Evolutionary conservation across 345 rosid genomes (phyloP).

Genomic region (Eucalyptus sp.): DNA sequence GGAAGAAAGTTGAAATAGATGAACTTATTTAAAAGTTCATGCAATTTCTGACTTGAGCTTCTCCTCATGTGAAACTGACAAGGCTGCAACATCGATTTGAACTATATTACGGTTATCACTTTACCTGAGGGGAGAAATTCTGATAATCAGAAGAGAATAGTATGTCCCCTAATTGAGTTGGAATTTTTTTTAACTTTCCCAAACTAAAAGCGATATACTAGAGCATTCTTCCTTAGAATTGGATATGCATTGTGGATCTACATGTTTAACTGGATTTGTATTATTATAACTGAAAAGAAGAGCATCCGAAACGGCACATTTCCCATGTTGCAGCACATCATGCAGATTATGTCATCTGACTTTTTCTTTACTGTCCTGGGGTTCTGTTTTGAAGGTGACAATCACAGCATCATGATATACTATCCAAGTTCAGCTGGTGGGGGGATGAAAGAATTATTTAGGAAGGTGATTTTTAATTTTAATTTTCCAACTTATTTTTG

Average conservation of each 20-base stretch:
- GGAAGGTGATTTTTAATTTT: slow-evolving; percentile 53
- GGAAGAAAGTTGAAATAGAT: not conserved
- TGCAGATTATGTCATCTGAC: not conserved
- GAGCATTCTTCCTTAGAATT: not conserved
- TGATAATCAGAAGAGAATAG: not conserved
- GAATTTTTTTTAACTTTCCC: not conserved
- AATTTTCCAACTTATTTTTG: not conserved
- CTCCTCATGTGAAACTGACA: not conserved
- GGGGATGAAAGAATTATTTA: slow-evolving; percentile 97
- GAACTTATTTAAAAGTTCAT: not conserved
- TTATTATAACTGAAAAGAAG: not conserved
- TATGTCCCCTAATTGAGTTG: not conserved
- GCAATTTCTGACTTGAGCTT: not conserved
- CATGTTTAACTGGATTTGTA: not conserved
- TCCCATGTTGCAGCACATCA: not conserved
- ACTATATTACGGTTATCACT: not conserved
- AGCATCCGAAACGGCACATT: not conserved
- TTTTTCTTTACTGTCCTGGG: not conserved
- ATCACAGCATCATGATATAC: slow-evolving; percentile 97
- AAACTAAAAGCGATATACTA: not conserved
- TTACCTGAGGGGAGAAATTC: not conserved
- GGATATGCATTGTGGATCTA: not conserved
- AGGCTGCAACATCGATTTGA: not conserved
- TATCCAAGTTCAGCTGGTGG: slow-evolving; percentile 99
- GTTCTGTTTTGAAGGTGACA: slow-evolving; percentile 57